Evolutionary conservation across 805 yeast genomes (phyloP).

Genomic region (Zygotorulaspora florentina): DNA sequence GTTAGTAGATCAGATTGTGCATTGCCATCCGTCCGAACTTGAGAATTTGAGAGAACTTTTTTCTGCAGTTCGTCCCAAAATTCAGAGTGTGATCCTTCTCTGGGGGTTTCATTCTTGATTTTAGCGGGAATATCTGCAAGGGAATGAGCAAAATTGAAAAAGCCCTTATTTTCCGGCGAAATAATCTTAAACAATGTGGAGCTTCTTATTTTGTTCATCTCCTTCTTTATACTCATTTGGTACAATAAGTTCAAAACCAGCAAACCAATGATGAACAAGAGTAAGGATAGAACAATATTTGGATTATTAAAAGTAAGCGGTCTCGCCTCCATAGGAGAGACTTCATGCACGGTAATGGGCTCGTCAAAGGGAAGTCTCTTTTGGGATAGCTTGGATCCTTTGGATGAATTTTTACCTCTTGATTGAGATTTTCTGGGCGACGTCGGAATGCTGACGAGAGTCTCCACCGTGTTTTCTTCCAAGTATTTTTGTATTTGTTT

Average conservation of each 20-base stretch:
- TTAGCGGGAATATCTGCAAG: slow-evolving; percentile 9
- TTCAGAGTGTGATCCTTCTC: background rate
- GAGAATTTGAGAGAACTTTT: background rate
- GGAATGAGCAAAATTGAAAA: background rate
- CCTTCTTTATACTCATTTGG: slow-evolving; percentile 13
- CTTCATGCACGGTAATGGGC: background rate
- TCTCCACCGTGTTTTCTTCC: slow-evolving; percentile 17
- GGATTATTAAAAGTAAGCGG: background rate
- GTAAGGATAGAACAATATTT: slow-evolving; percentile 3
- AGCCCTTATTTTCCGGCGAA: background rate
- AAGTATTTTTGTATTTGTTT: slow-evolving; percentile 27
- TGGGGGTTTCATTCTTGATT: background rate
- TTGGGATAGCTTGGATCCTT: background rate
- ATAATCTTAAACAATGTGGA: background rate
- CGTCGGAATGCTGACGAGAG: slow-evolving; percentile 10
- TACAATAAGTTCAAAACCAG: slow-evolving; percentile 11
- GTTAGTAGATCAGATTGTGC: background rate
- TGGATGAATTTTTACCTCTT: background rate
- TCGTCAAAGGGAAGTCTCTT: background rate
- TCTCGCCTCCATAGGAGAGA: background rate
- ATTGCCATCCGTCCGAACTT: background rate
- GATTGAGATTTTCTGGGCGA: slow-evolving; percentile 1
- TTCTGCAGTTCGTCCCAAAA: background rate
- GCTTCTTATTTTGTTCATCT: slow-evolving; percentile 8
- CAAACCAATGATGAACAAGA: slow-evolving; percentile 10